These are phyloP conservation scores for Solioccasus polychromus DNA, from an alignment of 768 basidiomycete genomes.

Conservation along the genomic window DNA sequence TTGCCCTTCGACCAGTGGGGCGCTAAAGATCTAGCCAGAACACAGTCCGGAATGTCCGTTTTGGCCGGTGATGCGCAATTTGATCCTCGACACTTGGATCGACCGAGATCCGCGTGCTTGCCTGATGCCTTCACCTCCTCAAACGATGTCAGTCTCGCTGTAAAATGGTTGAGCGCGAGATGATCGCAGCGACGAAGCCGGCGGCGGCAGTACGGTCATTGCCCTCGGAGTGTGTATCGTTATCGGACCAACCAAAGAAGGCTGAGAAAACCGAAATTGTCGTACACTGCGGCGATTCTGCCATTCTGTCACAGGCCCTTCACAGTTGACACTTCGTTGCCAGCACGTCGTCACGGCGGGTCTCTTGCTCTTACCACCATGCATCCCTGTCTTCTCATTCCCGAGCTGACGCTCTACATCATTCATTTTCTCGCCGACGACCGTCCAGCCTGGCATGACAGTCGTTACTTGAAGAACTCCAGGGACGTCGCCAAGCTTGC, in stretches of 20 bases:
- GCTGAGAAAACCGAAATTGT: constrained; percentile 15
- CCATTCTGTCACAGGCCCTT: neutral
- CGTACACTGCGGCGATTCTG: constrained; percentile 2
- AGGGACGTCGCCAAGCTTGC: constrained; percentile 27
- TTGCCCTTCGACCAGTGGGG: no score
- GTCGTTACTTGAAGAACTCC: constrained; percentile 18
- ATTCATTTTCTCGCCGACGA: constrained; percentile 24
- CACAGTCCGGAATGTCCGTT: neutral
- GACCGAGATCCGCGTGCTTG: neutral
- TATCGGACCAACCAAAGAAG: constrained; percentile 8
- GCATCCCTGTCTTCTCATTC: constrained; percentile 30
- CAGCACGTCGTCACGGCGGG: no score
- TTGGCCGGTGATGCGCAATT: no score
- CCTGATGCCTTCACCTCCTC: no score
- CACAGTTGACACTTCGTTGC: neutral
- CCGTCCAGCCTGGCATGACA: constrained; percentile 12
- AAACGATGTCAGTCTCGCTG: no score
- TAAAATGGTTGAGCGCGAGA: neutral
- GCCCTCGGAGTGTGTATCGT: neutral
- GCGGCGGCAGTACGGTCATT: neutral
- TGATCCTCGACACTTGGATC: no score
- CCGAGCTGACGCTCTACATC: constrained; percentile 25
- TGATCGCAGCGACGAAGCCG: neutral
- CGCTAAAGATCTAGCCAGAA: no score
- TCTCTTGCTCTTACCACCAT: constrained; percentile 12